Evolutionary conservation across 805 yeast species (phyloP).

Genomic region (Pichia sporocuriosa): DNA sequence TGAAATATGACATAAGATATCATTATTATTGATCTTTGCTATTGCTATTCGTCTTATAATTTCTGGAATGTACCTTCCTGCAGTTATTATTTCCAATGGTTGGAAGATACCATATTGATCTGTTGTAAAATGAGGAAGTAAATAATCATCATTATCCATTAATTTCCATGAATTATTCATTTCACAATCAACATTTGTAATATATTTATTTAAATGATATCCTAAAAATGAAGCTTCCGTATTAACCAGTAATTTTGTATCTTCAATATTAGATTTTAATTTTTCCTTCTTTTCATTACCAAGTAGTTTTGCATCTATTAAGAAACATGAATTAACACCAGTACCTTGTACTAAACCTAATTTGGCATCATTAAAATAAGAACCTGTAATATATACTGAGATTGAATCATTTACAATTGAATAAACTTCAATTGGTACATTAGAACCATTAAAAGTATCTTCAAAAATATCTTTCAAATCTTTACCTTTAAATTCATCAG

Average conservation of each 20-base stretch:
- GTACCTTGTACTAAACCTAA: constrained; percentile 64
- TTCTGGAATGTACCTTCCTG: constrained; percentile 54
- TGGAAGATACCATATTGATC: constrained; percentile 34
- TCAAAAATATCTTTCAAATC: constrained; percentile 37
- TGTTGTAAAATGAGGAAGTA: constrained; percentile 10
- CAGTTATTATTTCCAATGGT: constrained; percentile 49
- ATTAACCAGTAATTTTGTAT: constrained; percentile 25
- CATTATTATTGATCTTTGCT: too few relatives aligned
- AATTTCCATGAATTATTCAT: constrained; percentile 3
- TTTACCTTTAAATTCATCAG: constrained; percentile 34
- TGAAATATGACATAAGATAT: not conserved
- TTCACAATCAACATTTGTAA: not conserved
- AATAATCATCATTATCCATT: not conserved
- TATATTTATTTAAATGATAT: constrained; percentile 30
- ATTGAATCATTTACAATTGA: constrained; percentile 54
- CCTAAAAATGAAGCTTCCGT: constrained; percentile 56
- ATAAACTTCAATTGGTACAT: constrained; percentile 32
- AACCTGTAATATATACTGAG: constrained; percentile 54
- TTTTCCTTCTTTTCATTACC: not conserved
- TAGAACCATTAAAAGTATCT: constrained; percentile 23
- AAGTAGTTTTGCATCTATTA: constrained; percentile 25
- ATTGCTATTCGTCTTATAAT: constrained; percentile 31
- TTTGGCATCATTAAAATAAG: constrained; percentile 28
- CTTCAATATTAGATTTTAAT: not conserved
- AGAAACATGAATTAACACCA: constrained; percentile 53